Evolutionary conservation across 192 early-diverging fungal genomes (phyloP).

Genomic region (Allomyces javanicus): DNA sequence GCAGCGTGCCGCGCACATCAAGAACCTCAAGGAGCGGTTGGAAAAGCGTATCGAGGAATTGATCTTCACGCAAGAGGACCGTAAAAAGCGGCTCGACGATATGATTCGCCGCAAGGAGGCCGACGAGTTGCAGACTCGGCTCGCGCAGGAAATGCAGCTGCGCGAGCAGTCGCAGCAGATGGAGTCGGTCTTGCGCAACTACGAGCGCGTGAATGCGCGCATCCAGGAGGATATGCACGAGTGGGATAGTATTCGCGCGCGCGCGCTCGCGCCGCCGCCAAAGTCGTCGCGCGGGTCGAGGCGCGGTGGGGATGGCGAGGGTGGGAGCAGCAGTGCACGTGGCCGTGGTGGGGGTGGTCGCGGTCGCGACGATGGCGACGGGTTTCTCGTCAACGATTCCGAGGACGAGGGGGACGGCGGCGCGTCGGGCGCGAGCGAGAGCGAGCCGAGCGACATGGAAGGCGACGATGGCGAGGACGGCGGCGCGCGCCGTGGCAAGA

Average conservation of each 20-base stretch:
- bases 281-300: too few species aligned
- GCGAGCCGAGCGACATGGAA: too few species aligned
- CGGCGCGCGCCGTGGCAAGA: not conserved
- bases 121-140: not conserved
- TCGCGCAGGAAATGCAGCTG: not conserved
- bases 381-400: too few species aligned
- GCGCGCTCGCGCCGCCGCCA: not conserved
- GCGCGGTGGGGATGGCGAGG: too few species aligned
- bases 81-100: not conserved
- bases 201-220: not conserved
- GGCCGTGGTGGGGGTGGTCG: too few species aligned
- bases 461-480: too few species aligned
- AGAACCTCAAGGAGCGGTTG: not conserved
- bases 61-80: not conserved
- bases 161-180: not conserved
- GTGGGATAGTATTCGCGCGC: not conserved
- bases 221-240: too few species aligned
- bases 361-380: too few species aligned
- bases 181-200: not conserved
- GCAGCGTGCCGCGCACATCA: constrained; percentile 29
- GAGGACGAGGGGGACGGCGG: too few species aligned
- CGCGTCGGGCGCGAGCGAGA: too few species aligned
- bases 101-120: not conserved
- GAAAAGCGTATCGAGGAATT: not conserved
- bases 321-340: too few species aligned